Conservation (phyloP, 2,329 filamentous ascomycete genomes). For the Fusarium setosum region DNA sequence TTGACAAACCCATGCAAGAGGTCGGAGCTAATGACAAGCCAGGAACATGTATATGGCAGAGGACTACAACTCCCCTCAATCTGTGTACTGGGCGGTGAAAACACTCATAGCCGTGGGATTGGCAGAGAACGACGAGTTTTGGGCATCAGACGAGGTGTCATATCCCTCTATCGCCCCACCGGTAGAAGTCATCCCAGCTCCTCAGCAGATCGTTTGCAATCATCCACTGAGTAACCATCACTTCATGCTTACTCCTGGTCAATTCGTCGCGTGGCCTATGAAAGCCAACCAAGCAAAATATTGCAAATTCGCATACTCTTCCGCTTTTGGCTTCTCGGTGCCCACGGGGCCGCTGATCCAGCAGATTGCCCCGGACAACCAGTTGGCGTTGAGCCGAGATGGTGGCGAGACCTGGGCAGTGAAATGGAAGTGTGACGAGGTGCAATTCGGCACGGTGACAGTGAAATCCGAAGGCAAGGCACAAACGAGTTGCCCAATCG, state of each 20-base stretch:
- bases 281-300: conserved; percentile 58
- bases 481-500: not conserved
- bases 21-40: not conserved
- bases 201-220: conserved; percentile 59
- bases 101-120: conserved; percentile 57
- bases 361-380: conserved; percentile 50
- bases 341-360: conserved; percentile 49
- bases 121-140: conserved; percentile 54
- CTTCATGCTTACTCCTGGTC: conserved; percentile 54
- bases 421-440: conserved; percentile 41
- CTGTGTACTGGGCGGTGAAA: conserved; percentile 65
- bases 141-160: conserved; percentile 52
- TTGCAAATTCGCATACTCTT: conserved; percentile 61
- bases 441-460: not conserved
- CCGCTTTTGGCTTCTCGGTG: conserved; percentile 58
- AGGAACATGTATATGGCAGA: conserved; percentile 66
- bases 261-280: conserved; percentile 52
- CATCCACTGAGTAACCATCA: conserved; percentile 49
- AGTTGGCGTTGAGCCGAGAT: conserved; percentile 45
- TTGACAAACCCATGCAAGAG: accelerated
- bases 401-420: conserved; percentile 46
- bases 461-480: not conserved
- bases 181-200: conserved; percentile 30
- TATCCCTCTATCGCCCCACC: conserved; percentile 27
- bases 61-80: conserved; percentile 68